Evolutionary conservation across 331 rosid species (phyloP), one percentile per base, ranked within the genome.

Genomic region (Quercus lobata): DNA sequence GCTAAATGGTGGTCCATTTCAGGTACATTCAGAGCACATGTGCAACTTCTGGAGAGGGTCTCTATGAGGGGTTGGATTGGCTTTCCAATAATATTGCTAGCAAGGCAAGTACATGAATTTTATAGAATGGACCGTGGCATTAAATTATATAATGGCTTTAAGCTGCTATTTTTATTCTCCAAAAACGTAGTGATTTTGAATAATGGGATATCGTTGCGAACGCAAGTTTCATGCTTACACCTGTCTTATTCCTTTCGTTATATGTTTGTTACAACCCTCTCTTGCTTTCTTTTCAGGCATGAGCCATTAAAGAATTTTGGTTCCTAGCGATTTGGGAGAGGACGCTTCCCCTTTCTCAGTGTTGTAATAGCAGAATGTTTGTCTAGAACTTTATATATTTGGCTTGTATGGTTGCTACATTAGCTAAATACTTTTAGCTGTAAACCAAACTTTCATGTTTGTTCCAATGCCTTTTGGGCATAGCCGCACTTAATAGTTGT

Each of bases 11-110:
- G 73, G 74, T 81, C 74, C 68, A 66, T 87, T 79, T 76, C 94
- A 92, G 98, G 98, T 94, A 92, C 87, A 94, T 94, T 82, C 98
- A 94, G 91, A 94, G 97, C 88, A 92, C 98, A 14, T 94, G 98
- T 79, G 98, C 98, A 76, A 94, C 98, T 70, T 94, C 98, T 85
- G 98, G 98, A 85, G 98, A 94, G 86, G 98, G 98, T 56, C 91
- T 92, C 69, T 94, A 94, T 25, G 97, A 94, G 90, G 98, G 98
- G 76, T 81, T 94, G 85, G 98, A 94, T 0, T 94, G 98, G 97
- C 98, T 94, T 74, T 94, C 98, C 76, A 92, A 92, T 89, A 94
- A 94, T 84, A 94, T 94, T 84, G 97, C 97, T 72, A 92, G 81
- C 98, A 94, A 94, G 97, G 98, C 83, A 79, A 83, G 83, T 81